These are phyloP conservation scores for Buddleja alternifolia DNA, from an alignment of 257 asterid species.

Conservation along the genomic window DNA sequence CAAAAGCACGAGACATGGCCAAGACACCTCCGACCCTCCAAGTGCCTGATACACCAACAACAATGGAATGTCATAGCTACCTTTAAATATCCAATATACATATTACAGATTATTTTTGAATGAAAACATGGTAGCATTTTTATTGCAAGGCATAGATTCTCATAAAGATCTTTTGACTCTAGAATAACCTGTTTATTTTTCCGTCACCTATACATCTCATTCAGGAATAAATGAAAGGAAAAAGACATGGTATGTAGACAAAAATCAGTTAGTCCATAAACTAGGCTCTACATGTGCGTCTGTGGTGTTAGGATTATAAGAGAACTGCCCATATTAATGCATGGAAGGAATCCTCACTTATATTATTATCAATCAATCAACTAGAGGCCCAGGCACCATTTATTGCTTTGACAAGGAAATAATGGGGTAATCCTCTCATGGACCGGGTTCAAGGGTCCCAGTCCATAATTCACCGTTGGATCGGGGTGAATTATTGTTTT, in stretches of 20 bases:
- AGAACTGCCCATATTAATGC: slow-evolving; percentile 14
- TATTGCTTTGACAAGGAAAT: neutral
- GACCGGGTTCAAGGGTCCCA: too few species aligned
- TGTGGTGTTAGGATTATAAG: neutral
- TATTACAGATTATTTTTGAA: slow-evolving; percentile 11
- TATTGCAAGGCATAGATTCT: neutral
- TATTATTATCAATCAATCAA: neutral
- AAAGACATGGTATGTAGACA: neutral
- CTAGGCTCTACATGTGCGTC: slow-evolving; percentile 8
- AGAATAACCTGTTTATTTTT: neutral
- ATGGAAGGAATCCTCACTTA: slow-evolving; percentile 3
- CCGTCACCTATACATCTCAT: slow-evolving; percentile 1
- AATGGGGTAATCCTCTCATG: too few species aligned
- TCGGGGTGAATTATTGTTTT: too few species aligned
- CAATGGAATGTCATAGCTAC: neutral
- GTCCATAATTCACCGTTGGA: too few species aligned
- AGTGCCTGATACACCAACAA: slow-evolving; percentile 61
- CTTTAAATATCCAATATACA: slow-evolving; percentile 15
- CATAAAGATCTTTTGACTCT: neutral
- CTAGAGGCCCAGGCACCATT: neutral
- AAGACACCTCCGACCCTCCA: slow-evolving; percentile 99
- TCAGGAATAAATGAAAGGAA: slow-evolving; percentile 10
- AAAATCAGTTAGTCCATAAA: slow-evolving; percentile 7
- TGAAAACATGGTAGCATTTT: slow-evolving; percentile 15
- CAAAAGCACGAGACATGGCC: slow-evolving; percentile 99